phyloP scores from a whole-genome alignment of 2,329 filamentous ascomycete genomes.

The Xylariaceae sp. region DNA sequence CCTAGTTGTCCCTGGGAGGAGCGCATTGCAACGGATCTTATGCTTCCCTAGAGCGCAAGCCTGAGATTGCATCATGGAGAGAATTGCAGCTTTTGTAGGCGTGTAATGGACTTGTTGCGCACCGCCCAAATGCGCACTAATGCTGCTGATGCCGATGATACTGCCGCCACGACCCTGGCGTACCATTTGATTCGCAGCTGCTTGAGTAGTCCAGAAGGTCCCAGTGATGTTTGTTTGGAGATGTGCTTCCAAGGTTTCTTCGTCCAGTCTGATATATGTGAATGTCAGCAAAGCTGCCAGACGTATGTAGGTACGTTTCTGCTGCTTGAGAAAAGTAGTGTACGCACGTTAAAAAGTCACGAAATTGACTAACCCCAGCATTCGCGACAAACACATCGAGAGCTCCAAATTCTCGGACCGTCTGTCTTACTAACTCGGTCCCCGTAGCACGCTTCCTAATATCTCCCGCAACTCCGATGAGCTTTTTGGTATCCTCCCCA shows the following conservation, averaged over 20 bases:
- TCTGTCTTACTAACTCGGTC: background rate
- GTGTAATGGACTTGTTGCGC: constrained; percentile 72
- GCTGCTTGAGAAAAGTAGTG: too few species aligned
- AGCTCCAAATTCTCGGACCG: background rate
- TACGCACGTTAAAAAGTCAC: constrained; percentile 6
- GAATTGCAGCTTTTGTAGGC: constrained; percentile 70
- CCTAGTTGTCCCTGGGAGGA: constrained; percentile 70
- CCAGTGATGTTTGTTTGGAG: constrained; percentile 62
- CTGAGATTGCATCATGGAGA: constrained; percentile 69
- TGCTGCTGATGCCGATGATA: constrained; percentile 64
- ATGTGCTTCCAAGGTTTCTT: background rate
- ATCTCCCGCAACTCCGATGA: constrained; percentile 4
- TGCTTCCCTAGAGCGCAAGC: constrained; percentile 69
- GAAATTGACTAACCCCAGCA: constrained; percentile 2
- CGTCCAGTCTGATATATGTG: background rate
- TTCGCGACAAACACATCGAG: constrained; percentile 12
- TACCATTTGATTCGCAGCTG: constrained; percentile 66
- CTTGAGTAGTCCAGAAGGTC: constrained; percentile 68
- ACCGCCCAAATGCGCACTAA: constrained; percentile 65
- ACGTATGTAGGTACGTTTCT: background rate
- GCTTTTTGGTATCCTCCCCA: background rate
- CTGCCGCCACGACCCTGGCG: constrained; percentile 58
- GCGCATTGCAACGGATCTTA: constrained; percentile 68
- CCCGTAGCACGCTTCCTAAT: constrained; percentile 1
- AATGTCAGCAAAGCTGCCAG: background rate